phyloP scores from a whole-genome alignment of 192 early-diverging fungal genomes.

The Bifiguratus adelaidae region DNA sequence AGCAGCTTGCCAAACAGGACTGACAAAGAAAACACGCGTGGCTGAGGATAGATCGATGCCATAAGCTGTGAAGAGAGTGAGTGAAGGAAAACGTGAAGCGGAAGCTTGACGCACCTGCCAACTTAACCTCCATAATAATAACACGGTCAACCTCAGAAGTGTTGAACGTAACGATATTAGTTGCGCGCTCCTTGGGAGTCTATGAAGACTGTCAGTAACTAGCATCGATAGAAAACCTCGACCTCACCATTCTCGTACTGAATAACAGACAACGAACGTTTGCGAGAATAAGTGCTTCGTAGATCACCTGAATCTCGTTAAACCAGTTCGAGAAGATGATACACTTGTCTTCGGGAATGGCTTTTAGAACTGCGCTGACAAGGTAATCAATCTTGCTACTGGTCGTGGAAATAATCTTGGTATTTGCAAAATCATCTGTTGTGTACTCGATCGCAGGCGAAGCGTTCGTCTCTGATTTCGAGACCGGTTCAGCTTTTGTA shows the following conservation, averaged over 20 bases:
- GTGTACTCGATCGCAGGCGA: not conserved
- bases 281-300: constrained; percentile 33
- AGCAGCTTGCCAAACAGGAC: constrained; percentile 61
- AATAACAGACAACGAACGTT: constrained; percentile 42
- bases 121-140: constrained; percentile 38
- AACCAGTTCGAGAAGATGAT: constrained; percentile 45
- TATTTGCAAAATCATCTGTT: not conserved
- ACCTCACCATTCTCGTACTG: not conserved
- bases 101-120: not conserved
- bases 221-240: not conserved
- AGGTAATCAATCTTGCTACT: constrained; percentile 50
- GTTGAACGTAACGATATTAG: constrained; percentile 51
- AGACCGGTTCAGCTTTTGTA: not conserved
- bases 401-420: constrained; percentile 23
- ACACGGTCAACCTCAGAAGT: constrained; percentile 30
- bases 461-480: not conserved
- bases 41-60: constrained; percentile 74
- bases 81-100: constrained; percentile 20
- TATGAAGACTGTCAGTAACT: constrained; percentile 5
- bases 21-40: constrained; percentile 58
- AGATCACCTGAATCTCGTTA: constrained; percentile 39
- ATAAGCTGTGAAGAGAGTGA: constrained; percentile 40
- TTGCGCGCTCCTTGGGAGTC: constrained; percentile 25
- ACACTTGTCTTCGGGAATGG: constrained; percentile 33
- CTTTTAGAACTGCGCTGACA: constrained; percentile 18